Percentiles rank a stretch among this genome's conserved stretches.
phyloP scores from a whole-genome alignment of 768 basidiomycete genomes.

The Leccinum longicurvipes region DNA sequence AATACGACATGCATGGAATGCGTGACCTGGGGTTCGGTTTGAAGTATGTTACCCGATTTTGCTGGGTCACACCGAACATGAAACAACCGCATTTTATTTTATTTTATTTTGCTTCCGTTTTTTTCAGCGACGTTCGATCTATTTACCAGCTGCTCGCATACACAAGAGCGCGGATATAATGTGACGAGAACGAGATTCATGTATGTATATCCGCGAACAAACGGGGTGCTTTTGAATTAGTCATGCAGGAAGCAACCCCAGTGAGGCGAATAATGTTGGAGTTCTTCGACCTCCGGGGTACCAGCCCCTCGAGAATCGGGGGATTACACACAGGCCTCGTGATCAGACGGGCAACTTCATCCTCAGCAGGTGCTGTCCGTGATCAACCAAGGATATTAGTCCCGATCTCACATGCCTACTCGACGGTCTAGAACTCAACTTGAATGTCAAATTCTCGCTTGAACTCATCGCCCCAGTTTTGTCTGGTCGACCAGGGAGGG shows the following conservation, averaged over 20 bases:
- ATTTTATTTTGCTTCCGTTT: background rate
- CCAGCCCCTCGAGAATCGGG: constrained; percentile 18
- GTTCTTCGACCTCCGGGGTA: constrained; percentile 4
- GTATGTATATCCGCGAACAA: constrained; percentile 4
- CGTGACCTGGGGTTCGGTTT: constrained; percentile 4
- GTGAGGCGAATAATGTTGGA: constrained; percentile 15
- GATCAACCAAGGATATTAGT: constrained; percentile 1
- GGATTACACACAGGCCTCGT: constrained; percentile 3
- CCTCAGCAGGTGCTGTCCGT: constrained; percentile 1
- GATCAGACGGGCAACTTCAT: constrained; percentile 6
- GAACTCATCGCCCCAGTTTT: constrained; percentile 26
- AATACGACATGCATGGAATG: background rate
- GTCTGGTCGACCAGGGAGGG: constrained; percentile 15
- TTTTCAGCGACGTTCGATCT: constrained; percentile 1
- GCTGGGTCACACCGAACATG: constrained; percentile 13
- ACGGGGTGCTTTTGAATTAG: constrained; percentile 15
- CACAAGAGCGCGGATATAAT: constrained; percentile 10
- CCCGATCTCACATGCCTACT: constrained; percentile 15
- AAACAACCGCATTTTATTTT: constrained; percentile 11
- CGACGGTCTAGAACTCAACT: constrained; percentile 24
- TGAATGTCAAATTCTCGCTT: constrained; percentile 27
- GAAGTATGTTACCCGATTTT: constrained; percentile 9
- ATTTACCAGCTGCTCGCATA: background rate
- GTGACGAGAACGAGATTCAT: constrained; percentile 6
- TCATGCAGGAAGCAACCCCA: constrained; percentile 11